Evolutionary conservation across 1,284 basidiomycete species (phyloP), one percentile per base, ranked within the genome.

Genomic region (Kalmanozyma brasiliensis): DNA sequence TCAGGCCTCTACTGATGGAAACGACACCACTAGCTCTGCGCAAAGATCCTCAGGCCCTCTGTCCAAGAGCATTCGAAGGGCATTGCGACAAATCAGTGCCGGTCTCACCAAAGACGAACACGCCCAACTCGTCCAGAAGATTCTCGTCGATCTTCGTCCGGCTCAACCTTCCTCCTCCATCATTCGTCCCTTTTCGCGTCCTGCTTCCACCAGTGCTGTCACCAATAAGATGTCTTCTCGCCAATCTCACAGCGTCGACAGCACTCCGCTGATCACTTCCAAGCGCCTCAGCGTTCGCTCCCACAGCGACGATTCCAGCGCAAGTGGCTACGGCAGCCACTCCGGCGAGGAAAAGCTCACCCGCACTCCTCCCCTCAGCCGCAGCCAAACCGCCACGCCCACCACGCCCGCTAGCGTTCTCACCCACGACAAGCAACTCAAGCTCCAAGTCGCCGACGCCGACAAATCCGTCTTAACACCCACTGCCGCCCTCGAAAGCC

Each of bases 341-440:
- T 24, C 41, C 41, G 29, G n/a, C 17, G 35, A 49, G 24, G 35
- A 44, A 11, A 61, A 49, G 36, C 24, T 35, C 26, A 13, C 40
- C 44, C 17, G 47, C 5, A 58, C 61, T 11, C 61, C 61, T n/a
- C 55, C 49, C 32, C 29, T 64, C 19, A 64, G 61, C 37, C 40
- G 49, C 26, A 64, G 55, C 46, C 49, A 42, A 3, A 44, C 49
- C 1, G 35, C 45, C 2, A 64, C 61, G 5, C 49, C 61, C 1
- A 45, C 49, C 1, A 57, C 49, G 13, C 49, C 61, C 4, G 45
- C 36, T 8, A 56, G 44, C 26, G 22, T 30, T 2, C 19, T 51
- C 30, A 26, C 40, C n/a, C 23, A 29, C 8, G 30, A 40, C 4
- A 51, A 49, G 34, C 24, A 14, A 8, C 14, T n/a, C 16, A 22